A percentile compares a stretch with the other conserved stretches of the same genome.
Evolutionary conservation across 2,329 filamentous ascomycete species (phyloP).

Genomic region (Herpotrichia juniperi): DNA sequence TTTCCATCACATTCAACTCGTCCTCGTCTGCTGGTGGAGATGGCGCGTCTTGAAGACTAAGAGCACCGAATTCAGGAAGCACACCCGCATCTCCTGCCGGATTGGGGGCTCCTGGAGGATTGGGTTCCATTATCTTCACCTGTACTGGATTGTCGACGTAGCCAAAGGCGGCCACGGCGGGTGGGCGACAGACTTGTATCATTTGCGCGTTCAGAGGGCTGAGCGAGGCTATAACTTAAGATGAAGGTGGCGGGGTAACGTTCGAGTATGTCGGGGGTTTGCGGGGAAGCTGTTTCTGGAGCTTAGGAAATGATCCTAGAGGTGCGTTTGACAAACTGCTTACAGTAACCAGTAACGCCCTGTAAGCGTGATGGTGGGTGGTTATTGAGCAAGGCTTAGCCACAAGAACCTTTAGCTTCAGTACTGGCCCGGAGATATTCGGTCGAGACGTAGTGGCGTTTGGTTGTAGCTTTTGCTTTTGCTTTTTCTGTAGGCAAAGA

Average conservation of each 20-base stretch:
- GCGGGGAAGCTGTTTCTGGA: neutral
- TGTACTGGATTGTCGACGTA: constrained; percentile 30
- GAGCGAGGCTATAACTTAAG: neutral
- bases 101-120: constrained; percentile 46
- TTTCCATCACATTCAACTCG: constrained; percentile 71
- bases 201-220: constrained; percentile 23
- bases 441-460: no score
- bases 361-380: neutral
- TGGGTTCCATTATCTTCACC: constrained; percentile 15
- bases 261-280: neutral
- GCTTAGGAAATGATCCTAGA: neutral
- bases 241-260: neutral
- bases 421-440: no score
- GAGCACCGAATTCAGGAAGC: constrained; percentile 41
- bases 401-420: no score
- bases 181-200: constrained; percentile 41
- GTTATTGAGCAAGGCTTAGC: neutral
- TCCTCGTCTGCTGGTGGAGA: constrained; percentile 48
- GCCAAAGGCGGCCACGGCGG: constrained; percentile 35
- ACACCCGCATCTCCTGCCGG: constrained; percentile 49
- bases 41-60: constrained; percentile 42
- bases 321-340: neutral
- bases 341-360: neutral
- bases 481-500: no score
- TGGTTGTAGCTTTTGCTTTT: no score